These are phyloP conservation scores for Calamus simplicifolius DNA, from an alignment of 176 grass and related monocot genomes.

Conservation along the genomic window DNA sequence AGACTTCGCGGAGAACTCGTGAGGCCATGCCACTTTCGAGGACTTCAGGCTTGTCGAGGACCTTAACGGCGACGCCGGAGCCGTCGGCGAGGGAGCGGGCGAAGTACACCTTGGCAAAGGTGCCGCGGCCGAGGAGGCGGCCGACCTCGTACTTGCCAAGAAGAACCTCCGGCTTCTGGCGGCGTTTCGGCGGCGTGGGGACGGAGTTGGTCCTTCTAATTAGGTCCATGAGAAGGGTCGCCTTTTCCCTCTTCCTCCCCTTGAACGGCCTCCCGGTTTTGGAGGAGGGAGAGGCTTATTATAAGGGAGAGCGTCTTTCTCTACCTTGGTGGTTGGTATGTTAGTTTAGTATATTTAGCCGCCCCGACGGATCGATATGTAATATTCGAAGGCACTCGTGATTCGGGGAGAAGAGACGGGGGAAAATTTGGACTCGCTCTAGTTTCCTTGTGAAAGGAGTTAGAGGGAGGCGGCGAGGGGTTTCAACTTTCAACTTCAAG, in stretches of 20 bases:
- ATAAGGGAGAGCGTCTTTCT: no score
- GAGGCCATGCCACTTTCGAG: constrained; percentile 27
- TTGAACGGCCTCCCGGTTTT: no score
- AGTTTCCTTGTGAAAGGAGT: no score
- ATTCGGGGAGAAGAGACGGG: no score
- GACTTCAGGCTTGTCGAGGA: constrained; percentile 61
- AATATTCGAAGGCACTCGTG: no score
- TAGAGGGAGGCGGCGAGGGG: no score
- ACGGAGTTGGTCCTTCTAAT: constrained; percentile 19
- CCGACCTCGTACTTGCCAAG: constrained; percentile 75
- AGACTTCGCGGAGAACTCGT: constrained; percentile 49
- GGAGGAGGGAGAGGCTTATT: no score
- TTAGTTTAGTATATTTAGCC: no score
- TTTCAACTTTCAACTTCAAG: no score
- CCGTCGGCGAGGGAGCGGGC: constrained; percentile 40
- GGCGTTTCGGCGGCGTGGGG: constrained; percentile 9
- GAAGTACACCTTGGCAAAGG: constrained; percentile 85
- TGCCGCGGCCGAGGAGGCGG: constrained; percentile 56
- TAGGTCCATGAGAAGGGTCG: constrained; percentile 11
- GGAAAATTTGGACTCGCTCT: no score
- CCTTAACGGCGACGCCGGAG: constrained; percentile 55
- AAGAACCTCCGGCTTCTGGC: constrained; percentile 18
- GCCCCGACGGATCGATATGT: no score
- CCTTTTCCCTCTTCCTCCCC: neutral
- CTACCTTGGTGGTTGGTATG: no score